Percentiles rank a stretch among this genome's conserved stretches.
Conservation (phyloP, 441 rosid genomes). For the Jatropha multifida region DNA sequence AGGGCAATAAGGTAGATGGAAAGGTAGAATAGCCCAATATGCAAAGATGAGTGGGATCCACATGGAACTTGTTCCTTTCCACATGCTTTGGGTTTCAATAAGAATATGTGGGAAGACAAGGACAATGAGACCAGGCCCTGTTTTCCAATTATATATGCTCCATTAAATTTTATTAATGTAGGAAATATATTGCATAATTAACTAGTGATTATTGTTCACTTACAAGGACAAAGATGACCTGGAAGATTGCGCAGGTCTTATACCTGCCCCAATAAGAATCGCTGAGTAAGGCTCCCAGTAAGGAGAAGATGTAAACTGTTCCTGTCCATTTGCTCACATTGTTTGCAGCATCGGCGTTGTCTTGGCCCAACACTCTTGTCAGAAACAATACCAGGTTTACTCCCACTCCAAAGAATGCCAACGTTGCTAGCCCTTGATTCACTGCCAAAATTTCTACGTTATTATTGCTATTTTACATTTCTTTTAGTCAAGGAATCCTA, state of each 20-base stretch:
- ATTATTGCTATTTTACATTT: too few relatives aligned
- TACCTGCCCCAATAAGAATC: conserved; percentile 98
- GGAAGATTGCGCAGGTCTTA: conserved; percentile 93
- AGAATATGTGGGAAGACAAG: conserved; percentile 62
- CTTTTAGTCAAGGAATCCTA: too few relatives aligned
- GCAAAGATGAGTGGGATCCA: conserved; percentile 50
- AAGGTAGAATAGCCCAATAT: conserved; percentile 63
- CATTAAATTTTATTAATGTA: too few relatives aligned
- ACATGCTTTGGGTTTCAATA: conserved; percentile 75
- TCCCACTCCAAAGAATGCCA: conserved; percentile 98
- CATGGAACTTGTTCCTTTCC: conserved; percentile 62
- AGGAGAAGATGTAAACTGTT: conserved; percentile 91
- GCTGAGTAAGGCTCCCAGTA: conserved; percentile 91
- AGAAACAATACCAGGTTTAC: conserved; percentile 89
- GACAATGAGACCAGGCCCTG: conserved; percentile 80
- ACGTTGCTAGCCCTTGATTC: conserved; percentile 92
- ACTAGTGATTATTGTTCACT: conserved; percentile 24
- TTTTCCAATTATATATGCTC: background rate
- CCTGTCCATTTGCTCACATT: conserved; percentile 99
- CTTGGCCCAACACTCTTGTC: conserved; percentile 83
- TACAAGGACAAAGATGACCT: conserved; percentile 89
- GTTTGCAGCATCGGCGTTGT: conserved; percentile 93
- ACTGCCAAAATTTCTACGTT: conserved; percentile 36
- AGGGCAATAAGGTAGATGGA: conserved; percentile 85
- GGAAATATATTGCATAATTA: too few relatives aligned